Percentiles rank a stretch among this genome's conserved stretches.
Conservation (phyloP, 257 asterid genomes). For the Primulina tabacum region DNA sequence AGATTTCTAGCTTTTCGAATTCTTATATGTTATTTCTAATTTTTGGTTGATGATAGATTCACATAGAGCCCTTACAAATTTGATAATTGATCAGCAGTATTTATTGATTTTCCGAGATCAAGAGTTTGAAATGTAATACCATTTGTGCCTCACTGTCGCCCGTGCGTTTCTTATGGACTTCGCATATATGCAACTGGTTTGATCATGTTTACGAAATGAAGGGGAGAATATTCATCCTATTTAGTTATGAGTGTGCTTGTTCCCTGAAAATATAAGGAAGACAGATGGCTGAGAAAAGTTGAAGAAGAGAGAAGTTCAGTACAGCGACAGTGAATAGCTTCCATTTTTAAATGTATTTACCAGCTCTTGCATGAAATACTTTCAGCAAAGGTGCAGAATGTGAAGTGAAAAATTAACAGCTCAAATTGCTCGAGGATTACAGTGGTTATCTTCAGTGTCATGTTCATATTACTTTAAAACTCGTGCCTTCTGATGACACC, state of each 20-base stretch:
- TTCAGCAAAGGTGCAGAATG: background rate
- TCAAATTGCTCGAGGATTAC: too few relatives aligned
- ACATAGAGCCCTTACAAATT: background rate
- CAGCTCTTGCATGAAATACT: background rate
- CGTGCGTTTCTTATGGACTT: background rate
- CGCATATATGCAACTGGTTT: background rate
- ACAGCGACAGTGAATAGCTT: background rate
- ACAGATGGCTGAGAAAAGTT: background rate
- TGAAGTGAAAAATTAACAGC: too few relatives aligned
- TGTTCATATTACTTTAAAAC: too few relatives aligned
- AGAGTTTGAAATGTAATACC: background rate
- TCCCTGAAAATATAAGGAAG: background rate
- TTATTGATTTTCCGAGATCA: background rate
- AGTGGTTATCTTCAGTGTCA: too few relatives aligned
- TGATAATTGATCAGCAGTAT: background rate
- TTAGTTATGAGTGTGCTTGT: too few relatives aligned
- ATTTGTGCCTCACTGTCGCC: background rate
- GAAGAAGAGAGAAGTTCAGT: background rate
- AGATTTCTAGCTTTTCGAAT: background rate
- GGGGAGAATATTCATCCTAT: background rate
- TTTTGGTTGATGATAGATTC: background rate
- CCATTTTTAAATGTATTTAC: too few relatives aligned
- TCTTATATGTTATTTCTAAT: background rate
- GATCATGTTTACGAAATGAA: background rate
- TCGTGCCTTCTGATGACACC: background rate